Evolutionary conservation across 1,139 yeast species (phyloP).

Genomic region (Suhomyces anneliseae): DNA sequence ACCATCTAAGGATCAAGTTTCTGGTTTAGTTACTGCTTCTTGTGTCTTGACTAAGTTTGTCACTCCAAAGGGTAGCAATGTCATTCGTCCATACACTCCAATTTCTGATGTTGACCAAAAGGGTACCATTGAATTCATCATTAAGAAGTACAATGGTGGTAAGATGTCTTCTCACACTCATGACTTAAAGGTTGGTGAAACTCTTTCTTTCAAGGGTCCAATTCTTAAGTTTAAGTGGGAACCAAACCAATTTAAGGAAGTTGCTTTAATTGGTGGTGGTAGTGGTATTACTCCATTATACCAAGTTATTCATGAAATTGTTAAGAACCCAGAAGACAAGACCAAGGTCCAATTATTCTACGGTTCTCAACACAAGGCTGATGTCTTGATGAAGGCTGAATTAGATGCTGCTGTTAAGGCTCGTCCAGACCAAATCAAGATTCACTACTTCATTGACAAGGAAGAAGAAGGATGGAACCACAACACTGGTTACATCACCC

Average conservation of each 20-base stretch:
- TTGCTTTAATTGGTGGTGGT: slow-evolving; percentile 93
- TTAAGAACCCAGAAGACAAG: slow-evolving; percentile 75
- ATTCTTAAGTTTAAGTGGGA: slow-evolving; percentile 89
- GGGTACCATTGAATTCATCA: slow-evolving; percentile 77
- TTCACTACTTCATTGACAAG: slow-evolving; percentile 80
- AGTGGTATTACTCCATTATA: slow-evolving; percentile 94
- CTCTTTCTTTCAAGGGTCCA: slow-evolving; percentile 93
- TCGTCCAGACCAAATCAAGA: slow-evolving; percentile 72
- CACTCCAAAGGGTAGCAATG: slow-evolving; percentile 82
- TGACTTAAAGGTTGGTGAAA: slow-evolving; percentile 72
- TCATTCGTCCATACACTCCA: slow-evolving; percentile 97
- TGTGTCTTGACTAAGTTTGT: slow-evolving; percentile 78
- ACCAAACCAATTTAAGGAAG: slow-evolving; percentile 76
- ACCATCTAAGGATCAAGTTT: slow-evolving; percentile 62
- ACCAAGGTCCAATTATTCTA: slow-evolving; percentile 80
- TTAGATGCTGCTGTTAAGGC: slow-evolving; percentile 63
- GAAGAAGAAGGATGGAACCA: slow-evolving; percentile 51
- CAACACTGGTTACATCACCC: slow-evolving; percentile 45
- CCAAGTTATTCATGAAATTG: slow-evolving; percentile 73
- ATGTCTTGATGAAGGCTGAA: slow-evolving; percentile 75
- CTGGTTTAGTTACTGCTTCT: slow-evolving; percentile 84
- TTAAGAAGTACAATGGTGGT: slow-evolving; percentile 84
- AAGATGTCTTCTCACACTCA: slow-evolving; percentile 79
- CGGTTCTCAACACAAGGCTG: slow-evolving; percentile 75
- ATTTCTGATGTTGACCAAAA: slow-evolving; percentile 64